Base-by-base conservation (phyloP, 2,329 filamentous ascomycete genomes). In the Orbilia brochopaga region DNA sequence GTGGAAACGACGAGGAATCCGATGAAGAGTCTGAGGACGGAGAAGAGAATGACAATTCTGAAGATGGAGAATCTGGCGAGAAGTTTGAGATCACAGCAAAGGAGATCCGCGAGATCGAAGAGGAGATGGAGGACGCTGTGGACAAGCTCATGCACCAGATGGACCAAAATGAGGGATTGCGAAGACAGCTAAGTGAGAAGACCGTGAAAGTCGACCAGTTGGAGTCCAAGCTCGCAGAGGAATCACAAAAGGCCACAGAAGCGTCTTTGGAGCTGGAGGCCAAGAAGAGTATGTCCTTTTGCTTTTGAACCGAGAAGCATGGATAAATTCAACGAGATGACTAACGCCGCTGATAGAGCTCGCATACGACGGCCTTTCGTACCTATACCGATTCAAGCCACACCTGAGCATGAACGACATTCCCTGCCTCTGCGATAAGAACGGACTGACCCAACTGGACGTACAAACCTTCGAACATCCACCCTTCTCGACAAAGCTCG, bases 401-500 rank as follows among this genome's bases (percentile, higher is more conserved):
- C 27, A 56, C 10, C 4, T 23, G 7, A 21, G 35, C 11, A 23
- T 46, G n/a, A 51, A 8, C 6, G 27, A 21, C 8, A 10, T 23
- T 21, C n/a, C 7, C 30, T 23, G 19, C 46, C 5, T n/a, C 23
- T n/a, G 24, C 0, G 30, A 64, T 30, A 19, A 37, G 7, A 2
- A 5, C 44, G 15, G 21, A 37, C 15, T 35, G 19, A 30, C 48
- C 15, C 24, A 15, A 10, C 66, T 64, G 21, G 50, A 64, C 2
- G 54, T 64, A 27, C 53, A 60, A 10, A 15, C 8, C n/a, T 37
- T 60, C 2, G 48, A 30, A 1, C 24, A 23, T 11, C 19, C 17
- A 1, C 65, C 65, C 2, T 69, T 69, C 50, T 30, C 32, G 6
- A 27, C 52, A 1, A 55, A 51, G 23, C 50, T 70, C 3, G 52